phyloP scores from a whole-genome alignment of 176 grass and related monocot species.

The Bromus sterilis region DNA sequence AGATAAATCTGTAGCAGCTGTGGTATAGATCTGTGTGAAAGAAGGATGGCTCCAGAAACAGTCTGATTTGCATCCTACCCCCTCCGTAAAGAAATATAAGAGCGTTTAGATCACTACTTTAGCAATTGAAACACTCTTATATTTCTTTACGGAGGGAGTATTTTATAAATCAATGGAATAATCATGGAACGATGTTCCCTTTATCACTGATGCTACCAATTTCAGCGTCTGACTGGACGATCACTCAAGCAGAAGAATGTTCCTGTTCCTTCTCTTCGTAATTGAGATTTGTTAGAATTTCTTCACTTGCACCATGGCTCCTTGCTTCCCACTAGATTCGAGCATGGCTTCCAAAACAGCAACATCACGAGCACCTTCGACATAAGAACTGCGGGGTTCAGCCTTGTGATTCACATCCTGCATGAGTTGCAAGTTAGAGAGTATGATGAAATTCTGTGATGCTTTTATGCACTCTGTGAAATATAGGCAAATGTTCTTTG shows the following conservation, averaged over 20 bases:
- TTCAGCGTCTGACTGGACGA: neutral
- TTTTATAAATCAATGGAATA: neutral
- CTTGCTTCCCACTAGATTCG: slow-evolving; percentile 69
- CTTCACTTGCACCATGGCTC: slow-evolving; percentile 58
- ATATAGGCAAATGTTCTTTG: neutral
- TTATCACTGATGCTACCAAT: neutral
- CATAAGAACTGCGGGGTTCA: slow-evolving; percentile 61
- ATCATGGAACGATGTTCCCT: neutral
- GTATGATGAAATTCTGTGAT: neutral
- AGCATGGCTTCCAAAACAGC: slow-evolving; percentile 96
- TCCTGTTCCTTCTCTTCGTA: neutral
- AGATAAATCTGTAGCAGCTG: neutral
- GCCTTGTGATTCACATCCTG: slow-evolving; percentile 65
- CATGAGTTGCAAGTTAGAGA: neutral
- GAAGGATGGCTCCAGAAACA: neutral
- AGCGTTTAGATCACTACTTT: no score
- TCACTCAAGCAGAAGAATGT: neutral
- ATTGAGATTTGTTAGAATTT: slow-evolving; percentile 34
- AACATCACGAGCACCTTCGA: slow-evolving; percentile 77
- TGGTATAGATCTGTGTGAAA: neutral
- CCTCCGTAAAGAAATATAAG: no score
- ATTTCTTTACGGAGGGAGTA: no score
- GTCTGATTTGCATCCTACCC: neutral
- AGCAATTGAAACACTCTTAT: no score
- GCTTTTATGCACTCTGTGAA: neutral